These are phyloP conservation scores for Begonia fuchsioides DNA, from an alignment of 306 rosid species.

Conservation along the genomic window DNA sequence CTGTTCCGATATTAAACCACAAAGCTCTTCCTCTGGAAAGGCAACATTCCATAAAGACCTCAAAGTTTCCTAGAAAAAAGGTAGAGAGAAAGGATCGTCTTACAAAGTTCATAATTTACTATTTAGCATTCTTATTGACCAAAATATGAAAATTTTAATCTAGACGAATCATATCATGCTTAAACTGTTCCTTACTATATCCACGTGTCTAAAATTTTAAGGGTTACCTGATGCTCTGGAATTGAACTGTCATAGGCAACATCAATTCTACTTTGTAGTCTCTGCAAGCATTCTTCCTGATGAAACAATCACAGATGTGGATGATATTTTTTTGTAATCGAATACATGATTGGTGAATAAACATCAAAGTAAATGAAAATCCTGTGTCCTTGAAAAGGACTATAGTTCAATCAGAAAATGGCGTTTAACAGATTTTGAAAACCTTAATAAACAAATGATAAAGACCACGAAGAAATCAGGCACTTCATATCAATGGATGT, in stretches of 20 bases:
- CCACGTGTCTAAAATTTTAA: constrained; percentile 1
- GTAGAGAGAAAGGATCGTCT: no score
- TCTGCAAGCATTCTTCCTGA: constrained; percentile 89
- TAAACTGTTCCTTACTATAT: no score
- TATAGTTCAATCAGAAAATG: no score
- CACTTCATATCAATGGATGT: neutral
- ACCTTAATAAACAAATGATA: neutral
- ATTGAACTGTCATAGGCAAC: constrained; percentile 61
- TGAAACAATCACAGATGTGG: neutral
- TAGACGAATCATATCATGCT: no score
- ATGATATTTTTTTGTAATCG: neutral
- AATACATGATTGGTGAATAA: no score
- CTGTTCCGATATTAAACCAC: constrained; percentile 84
- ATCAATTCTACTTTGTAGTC: constrained; percentile 79
- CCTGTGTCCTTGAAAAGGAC: no score
- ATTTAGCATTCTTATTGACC: no score
- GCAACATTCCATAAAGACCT: constrained; percentile 80
- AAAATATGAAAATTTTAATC: no score
- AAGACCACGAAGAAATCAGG: neutral
- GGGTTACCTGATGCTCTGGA: constrained; percentile 72
- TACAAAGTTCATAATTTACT: no score
- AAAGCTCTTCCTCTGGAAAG: constrained; percentile 87
- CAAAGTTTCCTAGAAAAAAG: constrained; percentile 51
- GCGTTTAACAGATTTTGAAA: no score
- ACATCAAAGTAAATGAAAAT: no score